Base-by-base conservation (phyloP, 305 asterid genomes). In the Solanum hybrid region DNA sequence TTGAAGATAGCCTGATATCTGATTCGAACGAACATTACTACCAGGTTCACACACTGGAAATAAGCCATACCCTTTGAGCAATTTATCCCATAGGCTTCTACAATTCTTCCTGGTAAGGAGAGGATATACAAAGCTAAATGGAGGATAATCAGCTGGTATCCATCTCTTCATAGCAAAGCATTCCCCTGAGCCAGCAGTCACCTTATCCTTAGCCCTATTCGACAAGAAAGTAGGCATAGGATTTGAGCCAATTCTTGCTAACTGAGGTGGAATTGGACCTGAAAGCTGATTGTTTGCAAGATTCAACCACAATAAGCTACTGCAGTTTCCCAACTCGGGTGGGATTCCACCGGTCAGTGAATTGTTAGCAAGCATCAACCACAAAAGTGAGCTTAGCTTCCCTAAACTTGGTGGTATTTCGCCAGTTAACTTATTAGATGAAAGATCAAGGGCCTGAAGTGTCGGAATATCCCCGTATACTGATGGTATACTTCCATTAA, bases 141-240 rank as follows among this genome's bases (percentile, higher is more conserved):
- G 99, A 5, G 96, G 97, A 86, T 97, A 96, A 92, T 97, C 97
- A 14, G 99, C 98, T 31, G 99, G 99, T 89, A 97, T 94, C 99
- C 99, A 97, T 90, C 99, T 93, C 96, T 8, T 94, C 99, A 97
- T 94, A 15, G 96, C 88, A 91, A 92, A 90, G 84, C 98, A 97
- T 22, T 97, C 99, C 38, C 99, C 98, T 0, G 98, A 95, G 87
- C 98, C 99, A 1, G 95, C 94, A n/a, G 92, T 92, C 87, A 94
- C 90, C 89, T 79, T 86, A 31, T 92, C 91, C 36, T 88, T 87
- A 69, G 51, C 66, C 90, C 95, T 90, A 78, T 98, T 98, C 14
- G 78, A 78, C 90, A 93, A 64, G 90, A 98, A 98, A 56, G 98
- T 95, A 7, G 94, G 93, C 22, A 86, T 89, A 2, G 91, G 93